A percentile compares a stretch with the other conserved stretches of the same genome.
These are phyloP conservation scores for Pharus latifolius DNA, from an alignment of 176 grass and related monocot species.

Conservation along the genomic window DNA sequence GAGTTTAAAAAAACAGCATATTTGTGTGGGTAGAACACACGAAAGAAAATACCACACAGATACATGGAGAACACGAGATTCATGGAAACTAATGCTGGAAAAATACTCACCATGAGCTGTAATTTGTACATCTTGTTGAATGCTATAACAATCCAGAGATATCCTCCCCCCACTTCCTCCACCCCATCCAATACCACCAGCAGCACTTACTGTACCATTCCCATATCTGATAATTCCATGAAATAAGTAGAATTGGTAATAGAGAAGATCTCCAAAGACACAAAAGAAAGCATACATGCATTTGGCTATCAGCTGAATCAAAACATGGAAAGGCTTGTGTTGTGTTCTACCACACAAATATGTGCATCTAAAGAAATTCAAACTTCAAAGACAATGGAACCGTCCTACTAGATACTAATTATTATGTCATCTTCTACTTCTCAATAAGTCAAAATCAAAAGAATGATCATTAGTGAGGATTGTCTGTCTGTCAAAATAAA, in stretches of 20 bases:
- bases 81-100: constrained; percentile 12
- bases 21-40: too few relatives aligned
- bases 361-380: too few relatives aligned
- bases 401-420: too few relatives aligned
- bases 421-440: too few relatives aligned
- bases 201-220: constrained; percentile 93
- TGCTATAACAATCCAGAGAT: constrained; percentile 81
- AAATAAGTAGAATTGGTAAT: neutral
- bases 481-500: neutral
- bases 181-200: constrained; percentile 87
- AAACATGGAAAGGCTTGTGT: too few relatives aligned
- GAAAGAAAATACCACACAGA: too few relatives aligned
- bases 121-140: constrained; percentile 86
- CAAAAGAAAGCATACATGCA: neutral
- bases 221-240: constrained; percentile 52
- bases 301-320: neutral
- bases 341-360: too few relatives aligned
- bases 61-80: too few relatives aligned
- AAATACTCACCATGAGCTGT: constrained; percentile 76
- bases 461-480: neutral
- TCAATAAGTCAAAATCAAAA: neutral
- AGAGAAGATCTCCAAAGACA: neutral
- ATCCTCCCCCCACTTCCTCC: constrained; percentile 91
- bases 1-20: too few relatives aligned
- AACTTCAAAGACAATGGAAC: too few relatives aligned